Percentiles rank a stretch among this genome's conserved stretches.
Evolutionary conservation across 495 filamentous ascomycete genomes (phyloP).

Genomic region (Neurospora sp.): DNA sequence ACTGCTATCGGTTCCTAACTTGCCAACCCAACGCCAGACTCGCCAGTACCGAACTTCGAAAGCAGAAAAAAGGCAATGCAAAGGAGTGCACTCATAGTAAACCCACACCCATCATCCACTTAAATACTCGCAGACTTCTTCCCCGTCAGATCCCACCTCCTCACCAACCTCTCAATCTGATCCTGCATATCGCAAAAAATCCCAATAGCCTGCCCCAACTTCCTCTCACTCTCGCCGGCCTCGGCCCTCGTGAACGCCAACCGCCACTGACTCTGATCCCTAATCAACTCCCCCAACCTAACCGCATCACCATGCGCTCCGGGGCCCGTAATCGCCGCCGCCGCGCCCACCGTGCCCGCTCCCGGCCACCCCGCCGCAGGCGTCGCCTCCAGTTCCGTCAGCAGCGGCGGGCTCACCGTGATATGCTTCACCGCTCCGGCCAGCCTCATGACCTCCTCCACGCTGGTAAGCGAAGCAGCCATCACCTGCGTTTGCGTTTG

Average conservation of each 20-base stretch:
- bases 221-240: slow-evolving; percentile 39
- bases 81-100: neutral
- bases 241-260: slow-evolving; percentile 40
- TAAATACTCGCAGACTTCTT: neutral
- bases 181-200: slow-evolving; percentile 53
- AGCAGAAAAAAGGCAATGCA: neutral
- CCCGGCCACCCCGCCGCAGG: slow-evolving; percentile 18
- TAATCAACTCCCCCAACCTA: slow-evolving; percentile 11
- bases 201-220: slow-evolving; percentile 48
- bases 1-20: too few relatives aligned
- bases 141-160: slow-evolving; percentile 1
- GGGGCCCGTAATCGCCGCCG: slow-evolving; percentile 23
- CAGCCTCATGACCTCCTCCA: slow-evolving; percentile 45
- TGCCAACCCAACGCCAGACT: neutral
- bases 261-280: slow-evolving; percentile 37
- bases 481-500: slow-evolving; percentile 40
- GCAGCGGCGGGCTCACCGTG: slow-evolving; percentile 43
- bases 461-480: slow-evolving; percentile 45
- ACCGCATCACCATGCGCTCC: slow-evolving; percentile 27
- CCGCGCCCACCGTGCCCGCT: slow-evolving; percentile 6
- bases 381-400: slow-evolving; percentile 34
- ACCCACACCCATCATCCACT: neutral
- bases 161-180: slow-evolving; percentile 37
- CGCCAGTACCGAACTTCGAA: neutral
- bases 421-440: slow-evolving; percentile 45